Conservation (phyloP, 331 rosid genomes). For the Malus hybrid region DNA sequence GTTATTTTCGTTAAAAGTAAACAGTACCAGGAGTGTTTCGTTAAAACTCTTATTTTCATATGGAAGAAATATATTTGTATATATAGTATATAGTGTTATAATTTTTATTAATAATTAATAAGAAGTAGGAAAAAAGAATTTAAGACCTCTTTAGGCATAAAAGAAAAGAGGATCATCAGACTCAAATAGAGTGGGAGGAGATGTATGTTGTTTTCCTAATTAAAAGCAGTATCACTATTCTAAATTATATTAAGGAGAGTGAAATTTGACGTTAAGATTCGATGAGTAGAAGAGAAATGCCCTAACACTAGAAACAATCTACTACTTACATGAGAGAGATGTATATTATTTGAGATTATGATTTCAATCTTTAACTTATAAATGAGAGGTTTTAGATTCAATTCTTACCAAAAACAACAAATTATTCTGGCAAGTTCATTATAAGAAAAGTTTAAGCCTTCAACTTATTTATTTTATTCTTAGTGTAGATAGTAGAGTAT, state of each 20-base stretch:
- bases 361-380: too few relatives aligned
- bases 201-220: neutral
- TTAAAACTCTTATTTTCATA: neutral
- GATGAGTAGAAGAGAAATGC: neutral
- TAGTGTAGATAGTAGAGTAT: too few relatives aligned
- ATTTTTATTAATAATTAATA: too few relatives aligned
- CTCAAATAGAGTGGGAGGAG: neutral
- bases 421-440: too few relatives aligned
- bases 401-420: too few relatives aligned
- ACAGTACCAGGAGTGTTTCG: accelerated
- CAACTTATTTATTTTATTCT: too few relatives aligned
- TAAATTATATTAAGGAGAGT: neutral
- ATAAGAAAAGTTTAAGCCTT: too few relatives aligned
- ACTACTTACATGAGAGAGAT: neutral
- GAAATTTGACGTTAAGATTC: too few relatives aligned
- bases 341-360: neutral
- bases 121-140: neutral
- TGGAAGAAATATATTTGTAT: neutral
- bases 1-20: too few relatives aligned
- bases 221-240: too few relatives aligned
- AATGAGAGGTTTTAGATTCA: accelerated
- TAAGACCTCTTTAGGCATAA: neutral
- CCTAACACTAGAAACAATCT: neutral
- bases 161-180: neutral
- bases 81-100: too few relatives aligned